Evolutionary conservation across 1,284 basidiomycete genomes (phyloP).

Genomic region (Trichosporon coremiiforme): DNA sequence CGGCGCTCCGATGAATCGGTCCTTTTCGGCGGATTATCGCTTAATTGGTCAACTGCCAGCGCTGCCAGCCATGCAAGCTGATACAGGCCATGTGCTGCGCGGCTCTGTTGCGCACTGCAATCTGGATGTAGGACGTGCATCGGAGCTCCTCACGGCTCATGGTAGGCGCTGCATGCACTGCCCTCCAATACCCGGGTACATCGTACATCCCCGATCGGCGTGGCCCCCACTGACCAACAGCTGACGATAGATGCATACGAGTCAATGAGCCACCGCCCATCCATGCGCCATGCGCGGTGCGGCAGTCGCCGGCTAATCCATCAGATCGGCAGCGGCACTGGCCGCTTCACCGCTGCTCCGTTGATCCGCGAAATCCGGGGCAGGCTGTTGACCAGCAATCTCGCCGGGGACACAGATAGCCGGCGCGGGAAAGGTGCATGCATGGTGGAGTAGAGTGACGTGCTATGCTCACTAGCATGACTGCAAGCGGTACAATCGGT

Average conservation of each 20-base stretch:
- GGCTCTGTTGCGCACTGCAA: neutral
- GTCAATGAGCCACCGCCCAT: neutral
- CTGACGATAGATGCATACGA: neutral
- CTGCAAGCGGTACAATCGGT: slow-evolving; percentile 7
- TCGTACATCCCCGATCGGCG: neutral
- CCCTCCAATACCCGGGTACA: neutral
- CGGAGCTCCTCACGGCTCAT: no score
- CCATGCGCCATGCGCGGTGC: neutral
- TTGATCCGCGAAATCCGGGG: slow-evolving; percentile 8
- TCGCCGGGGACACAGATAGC: neutral
- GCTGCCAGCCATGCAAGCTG: neutral
- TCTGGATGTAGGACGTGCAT: no score
- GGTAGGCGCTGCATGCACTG: slow-evolving; percentile 1
- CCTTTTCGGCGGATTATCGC: slow-evolving; percentile 18
- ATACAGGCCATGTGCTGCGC: neutral
- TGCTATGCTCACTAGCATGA: neutral
- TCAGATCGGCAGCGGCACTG: slow-evolving; percentile 9
- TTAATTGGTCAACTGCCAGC: neutral
- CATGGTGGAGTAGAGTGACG: neutral
- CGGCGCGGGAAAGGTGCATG: neutral
- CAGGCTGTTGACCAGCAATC: neutral
- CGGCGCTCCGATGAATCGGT: slow-evolving; percentile 7
- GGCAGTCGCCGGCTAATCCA: slow-evolving; percentile 5
- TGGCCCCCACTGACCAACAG: neutral
- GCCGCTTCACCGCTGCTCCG: neutral